Conservation (phyloP, 768 basidiomycete genomes). For the Tylopilus sp. region DNA sequence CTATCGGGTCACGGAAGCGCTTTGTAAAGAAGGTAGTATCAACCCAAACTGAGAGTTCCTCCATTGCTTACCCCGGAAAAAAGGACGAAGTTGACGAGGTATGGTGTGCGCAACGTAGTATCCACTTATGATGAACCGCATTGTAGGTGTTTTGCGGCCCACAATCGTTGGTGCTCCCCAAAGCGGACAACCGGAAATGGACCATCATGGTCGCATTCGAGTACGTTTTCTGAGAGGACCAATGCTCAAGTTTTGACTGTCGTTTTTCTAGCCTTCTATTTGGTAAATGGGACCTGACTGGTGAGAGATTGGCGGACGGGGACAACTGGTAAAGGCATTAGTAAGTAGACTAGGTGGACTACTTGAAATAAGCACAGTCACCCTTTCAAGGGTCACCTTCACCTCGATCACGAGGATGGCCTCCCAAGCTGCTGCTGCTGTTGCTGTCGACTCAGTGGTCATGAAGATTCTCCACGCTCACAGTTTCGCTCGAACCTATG, state of each 20-base stretch:
- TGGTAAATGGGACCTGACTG: conserved; percentile 43
- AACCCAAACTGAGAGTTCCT: conserved; percentile 90
- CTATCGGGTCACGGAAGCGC: conserved; percentile 89
- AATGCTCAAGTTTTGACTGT: background rate
- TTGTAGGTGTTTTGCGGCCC: conserved; percentile 86
- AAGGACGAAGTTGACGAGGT: conserved; percentile 88
- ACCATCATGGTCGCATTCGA: conserved; percentile 92
- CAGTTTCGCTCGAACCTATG: conserved; percentile 70
- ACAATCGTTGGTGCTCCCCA: conserved; percentile 87
- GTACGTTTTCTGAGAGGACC: conserved; percentile 45
- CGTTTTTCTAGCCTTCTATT: conserved; percentile 32
- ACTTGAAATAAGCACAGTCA: background rate
- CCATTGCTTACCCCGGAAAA: conserved; percentile 94
- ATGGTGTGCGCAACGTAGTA: background rate
- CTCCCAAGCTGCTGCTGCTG: conserved; percentile 47
- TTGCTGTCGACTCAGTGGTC: conserved; percentile 63
- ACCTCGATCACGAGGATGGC: conserved; percentile 14
- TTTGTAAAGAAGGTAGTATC: conserved; percentile 79
- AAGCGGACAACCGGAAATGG: conserved; percentile 97
- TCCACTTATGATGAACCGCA: background rate
- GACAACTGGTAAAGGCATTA: background rate
- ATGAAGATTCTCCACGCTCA: conserved; percentile 77
- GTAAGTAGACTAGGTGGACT: background rate
- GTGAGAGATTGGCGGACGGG: conserved; percentile 19
- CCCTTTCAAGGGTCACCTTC: no score